Evolutionary conservation across 768 basidiomycete genomes (phyloP), one percentile per base, ranked within the genome.

Genomic region (Boletus sp.): DNA sequence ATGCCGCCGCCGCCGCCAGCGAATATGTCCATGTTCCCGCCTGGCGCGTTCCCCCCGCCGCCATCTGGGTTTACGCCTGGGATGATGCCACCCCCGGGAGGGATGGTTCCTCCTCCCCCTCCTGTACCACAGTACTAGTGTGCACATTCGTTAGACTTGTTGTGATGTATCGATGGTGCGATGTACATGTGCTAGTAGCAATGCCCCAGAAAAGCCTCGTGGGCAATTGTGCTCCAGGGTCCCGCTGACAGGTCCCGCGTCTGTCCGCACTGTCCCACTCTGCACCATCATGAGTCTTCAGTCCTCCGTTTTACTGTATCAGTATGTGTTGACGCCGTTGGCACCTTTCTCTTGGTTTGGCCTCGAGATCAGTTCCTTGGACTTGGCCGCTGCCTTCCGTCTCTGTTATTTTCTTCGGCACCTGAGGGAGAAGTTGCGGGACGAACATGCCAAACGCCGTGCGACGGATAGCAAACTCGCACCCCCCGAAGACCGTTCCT

Each of bases 291-390:
- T 77, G 75, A 69, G 59, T 42, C 65, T 77, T 56, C 64, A 60
- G 40, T 77, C 78, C 0, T 71, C 86, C 33, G 71, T 84, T 35
- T 75, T 76, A n/a, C 55, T 83, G 3, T 89, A 80, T 66, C 75
- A 78, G 54, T 79, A 78, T 51, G 71, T 75, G 55, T 71, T 90
- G 28, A 67, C 80, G 55, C 88, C 87, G 18, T 70, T 88, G 37
- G 78, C 84, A 0, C 86, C 85, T 0, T 86, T 90, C 64, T 77
- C 83, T 18, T 88, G 85, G 84, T 80, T 89, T 65, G 85, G 83
- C 5, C 67, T 82, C 54, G 53, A 70, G 17, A 74, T 90, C 56
- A 83, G 76, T 66, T 80, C 85, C 1, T 76, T 92, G 32, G 90
- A 92, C 69, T 66, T 90, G 53, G 76, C 80, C 3, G 89, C 85